These are phyloP conservation scores for Colletotrichum theobromicola DNA, from an alignment of 2,329 filamentous ascomycete genomes.

Conservation along the genomic window DNA sequence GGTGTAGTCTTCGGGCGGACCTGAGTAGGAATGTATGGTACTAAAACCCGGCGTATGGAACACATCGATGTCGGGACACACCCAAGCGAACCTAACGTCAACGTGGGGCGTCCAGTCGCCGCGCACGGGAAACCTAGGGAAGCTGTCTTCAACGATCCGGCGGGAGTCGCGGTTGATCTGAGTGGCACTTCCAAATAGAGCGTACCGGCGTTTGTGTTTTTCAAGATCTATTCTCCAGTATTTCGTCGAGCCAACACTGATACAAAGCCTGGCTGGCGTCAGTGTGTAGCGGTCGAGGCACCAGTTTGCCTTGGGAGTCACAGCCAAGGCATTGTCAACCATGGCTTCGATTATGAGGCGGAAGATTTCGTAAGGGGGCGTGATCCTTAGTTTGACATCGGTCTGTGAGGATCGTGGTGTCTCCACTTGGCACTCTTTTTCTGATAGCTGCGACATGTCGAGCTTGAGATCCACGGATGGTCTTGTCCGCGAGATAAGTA, in stretches of 20 bases:
- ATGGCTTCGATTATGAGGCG: neutral
- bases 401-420: neutral
- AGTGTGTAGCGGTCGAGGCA: rapidly evolving
- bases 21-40: no score
- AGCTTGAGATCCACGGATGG: neutral
- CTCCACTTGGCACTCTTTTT: neutral
- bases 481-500: neutral
- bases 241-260: neutral
- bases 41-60: neutral
- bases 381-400: neutral
- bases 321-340: neutral
- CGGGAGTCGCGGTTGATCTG: neutral
- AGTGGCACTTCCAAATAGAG: neutral
- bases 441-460: neutral
- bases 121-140: neutral
- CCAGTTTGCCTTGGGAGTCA: neutral
- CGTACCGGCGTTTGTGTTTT: neutral
- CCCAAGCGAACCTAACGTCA: neutral
- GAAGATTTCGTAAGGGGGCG: neutral
- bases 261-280: neutral
- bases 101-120: no score
- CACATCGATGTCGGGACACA: neutral
- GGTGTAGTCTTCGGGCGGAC: neutral
- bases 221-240: neutral
- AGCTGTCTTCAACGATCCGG: neutral